Conservation (phyloP, 345 rosid species). For the Microthlaspi erraticum region DNA sequence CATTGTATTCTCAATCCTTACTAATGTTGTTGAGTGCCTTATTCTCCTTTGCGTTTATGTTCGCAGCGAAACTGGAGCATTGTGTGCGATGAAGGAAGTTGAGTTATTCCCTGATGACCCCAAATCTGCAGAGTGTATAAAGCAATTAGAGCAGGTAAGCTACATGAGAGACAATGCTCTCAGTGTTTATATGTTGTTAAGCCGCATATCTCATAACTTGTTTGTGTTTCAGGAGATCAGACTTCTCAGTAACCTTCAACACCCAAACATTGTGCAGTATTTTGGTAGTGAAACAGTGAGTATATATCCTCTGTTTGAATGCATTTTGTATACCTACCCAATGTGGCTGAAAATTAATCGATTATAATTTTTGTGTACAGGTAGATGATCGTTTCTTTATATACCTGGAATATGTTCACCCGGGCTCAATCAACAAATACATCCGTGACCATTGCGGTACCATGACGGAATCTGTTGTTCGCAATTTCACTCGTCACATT, state of each 20-base stretch:
- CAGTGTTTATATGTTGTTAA: slow-evolving; percentile 8
- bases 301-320: slow-evolving; percentile 42
- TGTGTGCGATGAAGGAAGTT: slow-evolving; percentile 98
- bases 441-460: slow-evolving; percentile 89
- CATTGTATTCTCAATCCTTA: slow-evolving; percentile 16
- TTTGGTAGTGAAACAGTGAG: slow-evolving; percentile 98
- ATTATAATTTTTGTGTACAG: slow-evolving; percentile 48
- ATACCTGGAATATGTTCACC: slow-evolving; percentile 94
- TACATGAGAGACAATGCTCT: slow-evolving; percentile 16
- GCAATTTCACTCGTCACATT: slow-evolving; percentile 94
- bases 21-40: neutral
- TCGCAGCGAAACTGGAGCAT: slow-evolving; percentile 90
- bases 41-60: slow-evolving; percentile 21
- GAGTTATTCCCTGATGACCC: slow-evolving; percentile 93
- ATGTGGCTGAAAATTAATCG: slow-evolving; percentile 10
- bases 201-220: slow-evolving; percentile 12
- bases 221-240: slow-evolving; percentile 73
- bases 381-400: slow-evolving; percentile 83
- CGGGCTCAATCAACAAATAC: slow-evolving; percentile 91
- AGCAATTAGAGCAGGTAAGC: slow-evolving; percentile 86
- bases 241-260: slow-evolving; percentile 90
- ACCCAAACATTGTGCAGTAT: slow-evolving; percentile 97
- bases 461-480: slow-evolving; percentile 89
- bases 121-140: slow-evolving; percentile 78
- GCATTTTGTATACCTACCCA: slow-evolving; percentile 4